These are phyloP conservation scores for Spiraea crenata DNA, from an alignment of 331 rosid genomes.

Conservation along the genomic window DNA sequence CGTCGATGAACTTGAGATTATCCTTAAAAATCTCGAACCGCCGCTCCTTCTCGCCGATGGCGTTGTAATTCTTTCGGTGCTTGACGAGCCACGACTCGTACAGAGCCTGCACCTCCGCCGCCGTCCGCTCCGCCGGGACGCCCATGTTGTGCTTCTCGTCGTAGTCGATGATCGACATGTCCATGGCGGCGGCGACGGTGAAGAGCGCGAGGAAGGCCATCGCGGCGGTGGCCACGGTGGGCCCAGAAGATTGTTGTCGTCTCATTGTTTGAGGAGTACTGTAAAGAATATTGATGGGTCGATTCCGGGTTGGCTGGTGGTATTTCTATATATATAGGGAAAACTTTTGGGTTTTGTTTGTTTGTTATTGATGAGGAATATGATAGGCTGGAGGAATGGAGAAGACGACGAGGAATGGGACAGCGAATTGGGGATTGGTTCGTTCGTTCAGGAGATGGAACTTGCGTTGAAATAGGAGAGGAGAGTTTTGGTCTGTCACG, in stretches of 20 bases:
- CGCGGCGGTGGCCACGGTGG: not conserved
- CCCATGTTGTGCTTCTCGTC: conserved; percentile 39
- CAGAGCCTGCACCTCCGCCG: conserved; percentile 30
- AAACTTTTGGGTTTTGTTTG: not conserved
- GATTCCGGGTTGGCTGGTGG: not conserved
- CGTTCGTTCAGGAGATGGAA: conserved; percentile 11
- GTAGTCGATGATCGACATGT: conserved; percentile 76
- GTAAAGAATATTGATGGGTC: not conserved
- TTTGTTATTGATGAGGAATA: not conserved
- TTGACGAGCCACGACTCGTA: conserved; percentile 72
- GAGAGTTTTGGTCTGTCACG: conserved; percentile 15
- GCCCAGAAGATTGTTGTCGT: conserved; percentile 1
- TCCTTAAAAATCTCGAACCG: conserved; percentile 74
- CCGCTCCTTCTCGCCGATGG: conserved; percentile 59
- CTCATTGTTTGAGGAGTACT: not conserved
- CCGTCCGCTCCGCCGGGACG: conserved; percentile 20
- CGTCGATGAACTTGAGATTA: conserved; percentile 53
- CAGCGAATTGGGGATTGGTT: conserved; percentile 12
- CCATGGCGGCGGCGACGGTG: conserved; percentile 30
- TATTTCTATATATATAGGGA: not conserved
- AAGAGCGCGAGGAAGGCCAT: conserved; percentile 13
- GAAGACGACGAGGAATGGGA: not conserved
- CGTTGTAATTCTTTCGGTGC: conserved; percentile 65
- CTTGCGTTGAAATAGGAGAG: conserved; percentile 24
- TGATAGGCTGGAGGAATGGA: not conserved